Conservation (phyloP, 2,329 filamentous ascomycete genomes). For the Dactylonectria estremocensis region DNA sequence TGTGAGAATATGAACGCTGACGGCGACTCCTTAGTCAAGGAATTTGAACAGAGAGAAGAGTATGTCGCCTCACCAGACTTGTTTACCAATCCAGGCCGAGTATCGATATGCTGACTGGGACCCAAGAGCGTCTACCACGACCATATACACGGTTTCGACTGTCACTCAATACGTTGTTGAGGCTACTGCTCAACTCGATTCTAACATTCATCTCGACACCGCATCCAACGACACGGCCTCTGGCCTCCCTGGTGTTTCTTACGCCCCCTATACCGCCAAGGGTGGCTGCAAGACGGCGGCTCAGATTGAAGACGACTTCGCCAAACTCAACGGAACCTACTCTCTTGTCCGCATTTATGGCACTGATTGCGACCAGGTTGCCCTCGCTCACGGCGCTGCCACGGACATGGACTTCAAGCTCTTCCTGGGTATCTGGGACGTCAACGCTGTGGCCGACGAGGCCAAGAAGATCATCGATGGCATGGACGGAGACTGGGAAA, state of each 20-base stretch:
- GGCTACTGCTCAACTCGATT: conserved; percentile 25
- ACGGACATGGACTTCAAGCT: conserved; percentile 77
- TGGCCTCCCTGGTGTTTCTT: conserved; percentile 61
- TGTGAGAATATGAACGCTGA: background rate
- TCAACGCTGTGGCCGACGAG: conserved; percentile 69
- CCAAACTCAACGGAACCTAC: conserved; percentile 67
- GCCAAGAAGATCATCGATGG: conserved; percentile 73
- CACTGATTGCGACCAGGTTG: conserved; percentile 82
- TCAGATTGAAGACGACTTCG: conserved; percentile 77
- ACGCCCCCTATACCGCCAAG: conserved; percentile 65
- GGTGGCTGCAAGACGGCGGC: conserved; percentile 76
- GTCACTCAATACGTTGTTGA: conserved; percentile 35
- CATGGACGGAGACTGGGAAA: conserved; percentile 75
- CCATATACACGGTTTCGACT: conserved; percentile 36
- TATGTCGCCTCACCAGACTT: conserved; percentile 30
- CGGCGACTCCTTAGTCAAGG: conserved; percentile 23
- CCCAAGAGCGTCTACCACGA: conserved; percentile 38
- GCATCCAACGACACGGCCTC: conserved; percentile 22
- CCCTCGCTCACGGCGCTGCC: conserved; percentile 73
- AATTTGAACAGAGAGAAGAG: conserved; percentile 25
- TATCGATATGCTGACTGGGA: background rate
- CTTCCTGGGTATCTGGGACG: conserved; percentile 82
- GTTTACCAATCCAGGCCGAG: background rate
- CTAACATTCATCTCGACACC: conserved; percentile 19
- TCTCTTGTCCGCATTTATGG: conserved; percentile 83